Base-by-base conservation (phyloP, 441 rosid genomes). In the Populus hybrid region DNA sequence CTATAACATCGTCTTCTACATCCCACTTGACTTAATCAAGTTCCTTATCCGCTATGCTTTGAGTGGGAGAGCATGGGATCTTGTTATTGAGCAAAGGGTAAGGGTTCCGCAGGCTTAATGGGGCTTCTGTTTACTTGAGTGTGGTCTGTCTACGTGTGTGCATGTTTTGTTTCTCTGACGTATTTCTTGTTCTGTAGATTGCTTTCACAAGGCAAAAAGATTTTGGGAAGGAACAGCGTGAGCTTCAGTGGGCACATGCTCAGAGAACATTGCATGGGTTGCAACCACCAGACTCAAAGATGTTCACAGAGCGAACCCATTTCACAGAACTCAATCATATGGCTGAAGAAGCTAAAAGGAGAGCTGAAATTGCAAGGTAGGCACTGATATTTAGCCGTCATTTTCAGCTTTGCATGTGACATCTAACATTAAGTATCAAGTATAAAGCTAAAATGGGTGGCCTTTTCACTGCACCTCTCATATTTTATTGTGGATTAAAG, bases 231-330 rank as follows among this genome's bases (percentile, higher is more conserved):
- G 99, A 96, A 74, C 97, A 96, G 71, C 91, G 98, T 6, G 98
- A 94, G 88, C 98, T 94, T 73, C 94, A 96, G 61, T 96, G 98
- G 99, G 99, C 99, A n/a, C 98, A 96, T 65, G 98, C 98, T 9
- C 98, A 94, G 78, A 90, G 98, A 86, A 94, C 98, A 28, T 78
- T 96, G 79, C 98, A 94, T 74, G 98, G 99, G 35, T 77, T 94
- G 88, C 94, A 92, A 74, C 86, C 93, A 74, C 98, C 99, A 9
- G 98, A 94, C 83, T 85, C 96, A 63, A 96, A 90, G 83, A 92
- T 92, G 99, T 95, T 95, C 82, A 87, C 92, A 0, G 98, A 94
- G 78, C 82, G 95, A 65, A 83, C 90, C 71, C 94, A 90, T 90
- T 87, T 86, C 86, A 89, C 88, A 0, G 99, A 96, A 79, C 97